Evolutionary conservation across 805 yeast species (phyloP).

Genomic region (Spathaspora sp.): DNA sequence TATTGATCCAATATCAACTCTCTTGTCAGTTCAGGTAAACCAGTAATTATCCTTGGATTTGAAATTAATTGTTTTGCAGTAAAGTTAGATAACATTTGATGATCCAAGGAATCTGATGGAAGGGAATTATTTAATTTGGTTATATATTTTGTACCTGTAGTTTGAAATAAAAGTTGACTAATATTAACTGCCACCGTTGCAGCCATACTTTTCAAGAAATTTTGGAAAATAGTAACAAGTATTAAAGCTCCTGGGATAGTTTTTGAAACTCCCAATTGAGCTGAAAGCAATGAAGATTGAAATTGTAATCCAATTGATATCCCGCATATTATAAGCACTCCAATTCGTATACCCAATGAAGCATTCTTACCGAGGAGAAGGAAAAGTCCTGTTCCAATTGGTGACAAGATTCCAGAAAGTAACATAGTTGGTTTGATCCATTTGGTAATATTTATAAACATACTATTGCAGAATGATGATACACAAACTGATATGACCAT

Average conservation of each 20-base stretch:
- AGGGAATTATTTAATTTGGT: constrained; percentile 5
- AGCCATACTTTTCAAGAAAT: constrained; percentile 28
- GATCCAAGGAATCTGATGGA: constrained; percentile 10
- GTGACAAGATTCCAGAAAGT: constrained; percentile 25
- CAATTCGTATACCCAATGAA: constrained; percentile 21
- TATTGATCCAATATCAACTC: constrained; percentile 24
- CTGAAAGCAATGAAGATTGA: constrained; percentile 32
- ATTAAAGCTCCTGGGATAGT: constrained; percentile 34
- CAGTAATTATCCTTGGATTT: constrained; percentile 25
- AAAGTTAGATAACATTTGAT: constrained; percentile 10
- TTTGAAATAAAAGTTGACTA: constrained; percentile 29
- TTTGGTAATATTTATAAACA: constrained; percentile 25
- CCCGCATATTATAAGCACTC: constrained; percentile 31
- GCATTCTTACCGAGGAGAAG: constrained; percentile 22
- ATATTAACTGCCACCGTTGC: constrained; percentile 29
- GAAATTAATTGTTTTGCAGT: constrained; percentile 15
- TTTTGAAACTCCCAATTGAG: constrained; percentile 35
- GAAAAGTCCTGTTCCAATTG: constrained; percentile 33
- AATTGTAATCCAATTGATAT: constrained; percentile 34
- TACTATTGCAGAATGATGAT: constrained; percentile 27
- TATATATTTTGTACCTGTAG: constrained; percentile 16
- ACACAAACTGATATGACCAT: constrained; percentile 30
- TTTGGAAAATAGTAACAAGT: constrained; percentile 29
- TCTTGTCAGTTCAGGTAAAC: constrained; percentile 19
- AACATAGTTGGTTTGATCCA: constrained; percentile 30